Base-by-base conservation (phyloP, 495 filamentous ascomycete genomes). In the Trichoderma gamsii region DNA sequence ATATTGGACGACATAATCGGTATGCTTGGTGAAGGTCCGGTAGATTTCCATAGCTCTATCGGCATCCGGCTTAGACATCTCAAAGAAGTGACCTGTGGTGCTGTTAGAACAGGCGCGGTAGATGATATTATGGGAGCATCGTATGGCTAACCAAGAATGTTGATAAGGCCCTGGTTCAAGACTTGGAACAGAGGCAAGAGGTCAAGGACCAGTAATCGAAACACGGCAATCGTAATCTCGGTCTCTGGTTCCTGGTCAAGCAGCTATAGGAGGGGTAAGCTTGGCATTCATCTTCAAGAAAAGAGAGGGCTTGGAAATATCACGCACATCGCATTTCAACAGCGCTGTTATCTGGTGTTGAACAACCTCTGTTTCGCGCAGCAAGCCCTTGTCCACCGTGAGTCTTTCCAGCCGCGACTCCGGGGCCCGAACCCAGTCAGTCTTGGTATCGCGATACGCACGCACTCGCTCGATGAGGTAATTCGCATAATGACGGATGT, bases 101-200 rank as follows among this genome's bases (percentile, higher is more conserved):
- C 41, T 77, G 74, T 66, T 64, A 72, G 59, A 61, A 35, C 15
- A 11, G 32, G 13, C n/a, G 8, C 68, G 25, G 16, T 27, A 67
- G 4, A 21, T 32, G 52, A 41, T 27, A 16, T 41, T 13, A n/a
- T 9, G 56, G 16, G 11, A 35, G 43, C 0, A 38, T 63, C 49
- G 38, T 29, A 25, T 4, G 11, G 68, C 85, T 71, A 84, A 95
- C 95, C 92, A 66, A 99, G 84, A 69, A 99, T 91, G 77, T 96
- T 99, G 79, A 99, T 98, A 71, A 96, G 94, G 27, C 90, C 95
- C 79, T 98, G 93, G 71, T 99, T 99, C 82, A 97, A 89, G 44
- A 96, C 91, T 70, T 95, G 91, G 77, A 96, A 99, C 52, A 99
- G 82, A 6, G 89, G 90, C 67, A 99, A 78, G 32, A 99, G 84